A percentile compares a stretch with the other conserved stretches of the same genome.
phyloP scores from a whole-genome alignment of 2,329 filamentous ascomycete species.

The Pestalotiopsis sp. region DNA sequence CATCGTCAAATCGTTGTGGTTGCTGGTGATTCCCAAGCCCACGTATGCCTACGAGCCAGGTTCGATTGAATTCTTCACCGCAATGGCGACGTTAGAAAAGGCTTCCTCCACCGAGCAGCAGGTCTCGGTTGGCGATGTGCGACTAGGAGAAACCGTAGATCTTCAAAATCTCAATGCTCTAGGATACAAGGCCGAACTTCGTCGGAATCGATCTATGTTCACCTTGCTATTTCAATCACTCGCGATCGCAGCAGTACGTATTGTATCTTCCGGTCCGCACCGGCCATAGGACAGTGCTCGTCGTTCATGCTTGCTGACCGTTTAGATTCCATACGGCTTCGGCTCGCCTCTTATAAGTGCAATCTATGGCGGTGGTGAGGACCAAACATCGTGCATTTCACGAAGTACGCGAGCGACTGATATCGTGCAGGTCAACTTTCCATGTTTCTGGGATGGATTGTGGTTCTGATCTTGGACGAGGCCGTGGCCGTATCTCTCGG shows the following conservation, averaged over 20 bases:
- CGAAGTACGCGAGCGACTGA: slow-evolving; percentile 4
- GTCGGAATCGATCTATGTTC: slow-evolving; percentile 60
- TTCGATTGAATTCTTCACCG: background rate
- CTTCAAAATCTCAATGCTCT: slow-evolving; percentile 36
- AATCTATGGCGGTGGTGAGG: slow-evolving; percentile 39
- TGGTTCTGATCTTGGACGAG: slow-evolving; percentile 55
- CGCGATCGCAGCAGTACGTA: slow-evolving; percentile 55
- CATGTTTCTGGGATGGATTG: slow-evolving; percentile 60
- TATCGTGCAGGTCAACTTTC: slow-evolving; percentile 46
- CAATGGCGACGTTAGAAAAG: background rate
- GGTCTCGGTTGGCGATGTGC: slow-evolving; percentile 25
- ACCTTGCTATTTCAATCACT: slow-evolving; percentile 64
- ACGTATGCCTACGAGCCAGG: background rate
- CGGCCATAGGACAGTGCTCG: background rate
- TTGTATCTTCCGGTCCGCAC: background rate
- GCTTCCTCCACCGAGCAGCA: background rate
- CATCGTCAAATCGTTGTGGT: background rate
- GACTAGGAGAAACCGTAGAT: slow-evolving; percentile 14
- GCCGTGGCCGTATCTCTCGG: slow-evolving; percentile 52
- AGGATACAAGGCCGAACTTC: slow-evolving; percentile 60
- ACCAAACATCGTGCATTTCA: background rate
- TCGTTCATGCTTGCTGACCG: background rate
- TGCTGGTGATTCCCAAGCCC: background rate
- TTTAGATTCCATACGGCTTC: slow-evolving; percentile 54
- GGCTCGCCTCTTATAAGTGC: slow-evolving; percentile 39